Percentiles rank a stretch among this genome's conserved stretches.
phyloP scores from a whole-genome alignment of 345 rosid species.

The Bruguiera gymnorhiza region DNA sequence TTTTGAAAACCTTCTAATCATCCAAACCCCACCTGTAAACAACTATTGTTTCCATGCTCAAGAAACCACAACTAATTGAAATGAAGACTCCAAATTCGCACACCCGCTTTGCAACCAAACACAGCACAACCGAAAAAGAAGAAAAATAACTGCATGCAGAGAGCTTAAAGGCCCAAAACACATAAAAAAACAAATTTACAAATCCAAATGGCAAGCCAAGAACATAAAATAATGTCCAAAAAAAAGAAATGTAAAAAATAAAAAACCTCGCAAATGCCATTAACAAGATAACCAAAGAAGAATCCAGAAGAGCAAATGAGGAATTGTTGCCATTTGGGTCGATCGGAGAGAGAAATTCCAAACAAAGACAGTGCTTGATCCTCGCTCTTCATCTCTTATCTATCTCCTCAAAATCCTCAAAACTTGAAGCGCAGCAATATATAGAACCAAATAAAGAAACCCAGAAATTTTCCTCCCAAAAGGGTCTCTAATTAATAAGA shows the following conservation, averaged over 20 bases:
- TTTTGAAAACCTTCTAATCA: conserved; percentile 1
- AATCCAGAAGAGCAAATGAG: conserved; percentile 89
- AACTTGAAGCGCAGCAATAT: not conserved
- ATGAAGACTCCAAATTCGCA: not conserved
- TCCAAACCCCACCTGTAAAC: not conserved
- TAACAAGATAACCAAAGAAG: conserved; percentile 93
- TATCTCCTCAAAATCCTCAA: not conserved
- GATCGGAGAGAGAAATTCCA: conserved; percentile 65
- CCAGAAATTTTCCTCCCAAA: not conserved
- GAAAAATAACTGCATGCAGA: not conserved
- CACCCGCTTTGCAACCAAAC: conserved; percentile 10
- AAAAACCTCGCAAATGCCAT: conserved; percentile 90
- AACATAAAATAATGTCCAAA: not conserved
- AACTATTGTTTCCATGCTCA: not conserved
- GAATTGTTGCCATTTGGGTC: conserved; percentile 79
- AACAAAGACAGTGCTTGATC: conserved; percentile 61
- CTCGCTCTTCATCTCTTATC: conserved; percentile 51
- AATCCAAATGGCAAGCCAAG: not conserved
- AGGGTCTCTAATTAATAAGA: not conserved
- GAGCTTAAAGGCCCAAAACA: not conserved
- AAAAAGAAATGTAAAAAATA: not conserved
- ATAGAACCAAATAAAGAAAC: not conserved
- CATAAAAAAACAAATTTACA: not conserved
- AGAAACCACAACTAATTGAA: not conserved
- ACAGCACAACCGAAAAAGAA: not conserved